Conservation (phyloP, 2,329 filamentous ascomycete genomes). For the Sordariomycetes sp. region DNA sequence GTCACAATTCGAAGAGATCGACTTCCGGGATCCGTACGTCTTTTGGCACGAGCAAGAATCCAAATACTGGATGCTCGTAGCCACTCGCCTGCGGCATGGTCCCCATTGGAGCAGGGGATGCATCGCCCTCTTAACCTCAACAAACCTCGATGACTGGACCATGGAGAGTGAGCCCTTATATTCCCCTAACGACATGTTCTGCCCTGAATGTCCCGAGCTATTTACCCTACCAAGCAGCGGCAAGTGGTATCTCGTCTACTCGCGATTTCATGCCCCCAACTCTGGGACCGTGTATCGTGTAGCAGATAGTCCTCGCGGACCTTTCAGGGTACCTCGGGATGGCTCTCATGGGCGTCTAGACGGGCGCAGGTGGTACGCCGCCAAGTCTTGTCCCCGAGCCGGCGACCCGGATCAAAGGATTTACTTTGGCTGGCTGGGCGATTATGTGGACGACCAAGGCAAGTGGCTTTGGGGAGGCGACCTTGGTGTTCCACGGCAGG, state of each 20-base stretch:
- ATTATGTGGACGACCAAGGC: constrained; percentile 19
- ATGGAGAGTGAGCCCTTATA: constrained; percentile 19
- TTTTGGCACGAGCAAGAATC: constrained; percentile 19
- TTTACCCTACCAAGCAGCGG: constrained; percentile 19
- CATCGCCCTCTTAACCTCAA: constrained; percentile 23
- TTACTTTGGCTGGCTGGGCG: constrained; percentile 24
- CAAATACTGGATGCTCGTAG: constrained; percentile 27
- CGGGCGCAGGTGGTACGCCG: constrained; percentile 25
- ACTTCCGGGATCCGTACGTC: constrained; percentile 25
- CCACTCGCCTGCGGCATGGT: constrained; percentile 18
- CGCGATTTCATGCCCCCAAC: constrained; percentile 21
- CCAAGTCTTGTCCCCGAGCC: constrained; percentile 21
- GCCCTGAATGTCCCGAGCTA: constrained; percentile 26
- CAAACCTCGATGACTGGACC: constrained; percentile 19
- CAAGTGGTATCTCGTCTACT: constrained; percentile 25
- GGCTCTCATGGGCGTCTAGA: constrained; percentile 22
- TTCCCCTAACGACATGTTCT: constrained; percentile 23
- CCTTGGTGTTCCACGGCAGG: constrained; percentile 18
- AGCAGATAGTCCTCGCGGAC: constrained; percentile 21
- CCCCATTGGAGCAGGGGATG: constrained; percentile 25
- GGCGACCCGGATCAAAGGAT: constrained; percentile 17
- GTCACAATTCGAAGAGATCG: constrained; percentile 19
- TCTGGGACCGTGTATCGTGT: constrained; percentile 24
- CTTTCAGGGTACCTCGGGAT: constrained; percentile 22
- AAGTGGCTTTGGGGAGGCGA: constrained; percentile 29